phyloP scores from a whole-genome alignment of 768 basidiomycete genomes.

The Rhodotorula taiwanensis region DNA sequence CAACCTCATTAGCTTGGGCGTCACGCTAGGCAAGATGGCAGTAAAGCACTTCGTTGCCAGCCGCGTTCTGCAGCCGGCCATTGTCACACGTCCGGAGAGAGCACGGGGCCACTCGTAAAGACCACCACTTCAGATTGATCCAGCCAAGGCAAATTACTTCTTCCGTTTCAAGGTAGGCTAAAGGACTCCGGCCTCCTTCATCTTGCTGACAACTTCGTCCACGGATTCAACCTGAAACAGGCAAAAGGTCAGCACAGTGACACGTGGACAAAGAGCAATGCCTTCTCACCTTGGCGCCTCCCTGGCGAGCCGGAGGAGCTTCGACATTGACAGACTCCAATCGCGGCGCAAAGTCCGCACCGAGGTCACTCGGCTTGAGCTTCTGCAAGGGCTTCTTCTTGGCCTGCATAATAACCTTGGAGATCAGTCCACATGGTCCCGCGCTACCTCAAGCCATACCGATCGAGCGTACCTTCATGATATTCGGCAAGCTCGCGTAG shows the following conservation, averaged over 20 bases:
- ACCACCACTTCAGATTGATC: no score
- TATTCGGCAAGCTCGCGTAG: conserved; percentile 93
- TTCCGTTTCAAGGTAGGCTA: conserved; percentile 27
- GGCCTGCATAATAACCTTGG: conserved; percentile 49
- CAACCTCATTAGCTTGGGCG: no score
- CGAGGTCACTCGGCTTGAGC: conserved; percentile 67
- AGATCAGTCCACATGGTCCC: neutral
- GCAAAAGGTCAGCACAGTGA: neutral
- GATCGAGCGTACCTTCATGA: conserved; percentile 60
- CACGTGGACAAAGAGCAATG: neutral
- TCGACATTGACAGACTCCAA: conserved; percentile 79
- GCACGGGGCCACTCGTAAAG: no score
- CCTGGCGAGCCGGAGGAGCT: conserved; percentile 83
- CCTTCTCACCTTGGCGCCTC: conserved; percentile 70
- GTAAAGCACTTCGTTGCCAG: no score
- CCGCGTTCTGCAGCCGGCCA: no score
- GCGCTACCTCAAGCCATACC: neutral
- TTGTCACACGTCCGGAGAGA: no score
- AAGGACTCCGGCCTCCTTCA: conserved; percentile 72
- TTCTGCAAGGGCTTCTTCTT: conserved; percentile 96
- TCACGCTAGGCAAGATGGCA: no score
- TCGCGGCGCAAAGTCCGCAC: conserved; percentile 71
- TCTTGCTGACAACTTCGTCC: conserved; percentile 77
- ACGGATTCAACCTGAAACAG: conserved; percentile 62
- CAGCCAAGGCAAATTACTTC: no score